A percentile compares a stretch with the other conserved stretches of the same genome.
phyloP scores from a whole-genome alignment of 2,329 filamentous ascomycete genomes.

The Corniculantispora saksenae region DNA sequence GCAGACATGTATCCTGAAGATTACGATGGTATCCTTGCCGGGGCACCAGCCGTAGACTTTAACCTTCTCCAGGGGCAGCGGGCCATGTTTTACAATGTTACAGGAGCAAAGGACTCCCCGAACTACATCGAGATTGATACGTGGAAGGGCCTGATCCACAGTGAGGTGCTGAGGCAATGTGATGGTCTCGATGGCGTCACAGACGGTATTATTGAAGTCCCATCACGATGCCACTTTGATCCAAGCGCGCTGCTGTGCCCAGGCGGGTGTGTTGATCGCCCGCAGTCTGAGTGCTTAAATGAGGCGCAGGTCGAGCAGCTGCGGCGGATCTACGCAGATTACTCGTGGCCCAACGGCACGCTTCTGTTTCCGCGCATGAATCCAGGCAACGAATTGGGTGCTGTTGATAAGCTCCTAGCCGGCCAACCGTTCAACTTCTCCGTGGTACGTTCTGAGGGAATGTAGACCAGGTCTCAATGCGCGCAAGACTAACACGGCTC shows the following conservation, averaged over 20 bases:
- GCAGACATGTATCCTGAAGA: constrained; percentile 55
- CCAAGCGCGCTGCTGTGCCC: constrained; percentile 43
- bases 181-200: constrained; percentile 49
- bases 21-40: constrained; percentile 59
- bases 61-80: constrained; percentile 34
- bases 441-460: constrained; percentile 14
- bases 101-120: constrained; percentile 34
- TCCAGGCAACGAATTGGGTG: constrained; percentile 49
- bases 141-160: constrained; percentile 28
- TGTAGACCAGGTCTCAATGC: too few relatives aligned
- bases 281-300: constrained; percentile 40
- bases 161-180: constrained; percentile 42
- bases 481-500: too few relatives aligned
- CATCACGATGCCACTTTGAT: constrained; percentile 45
- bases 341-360: constrained; percentile 33
- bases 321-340: constrained; percentile 33
- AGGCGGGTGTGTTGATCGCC: constrained; percentile 25
- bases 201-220: constrained; percentile 51
- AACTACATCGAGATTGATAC: constrained; percentile 28
- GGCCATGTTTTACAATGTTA: constrained; percentile 47
- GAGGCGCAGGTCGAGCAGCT: constrained; percentile 41
- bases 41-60: constrained; percentile 43
- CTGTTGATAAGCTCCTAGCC: constrained; percentile 43
- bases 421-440: constrained; percentile 27
- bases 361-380: constrained; percentile 47